These are phyloP conservation scores for Zizania latifolia DNA, from an alignment of 176 grass and related monocot genomes.

Conservation along the genomic window DNA sequence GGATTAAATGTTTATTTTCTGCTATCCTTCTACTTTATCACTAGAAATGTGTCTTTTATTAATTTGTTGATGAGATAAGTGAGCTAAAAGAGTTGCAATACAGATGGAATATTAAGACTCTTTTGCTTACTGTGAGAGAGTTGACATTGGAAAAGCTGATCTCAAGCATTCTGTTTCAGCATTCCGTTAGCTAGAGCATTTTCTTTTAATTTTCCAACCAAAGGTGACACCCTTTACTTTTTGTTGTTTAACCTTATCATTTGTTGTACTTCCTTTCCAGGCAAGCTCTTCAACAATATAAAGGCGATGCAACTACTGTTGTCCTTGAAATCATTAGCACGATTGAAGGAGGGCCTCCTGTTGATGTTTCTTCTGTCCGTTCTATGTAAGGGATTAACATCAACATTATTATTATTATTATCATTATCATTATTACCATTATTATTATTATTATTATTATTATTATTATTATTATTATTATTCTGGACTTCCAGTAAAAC, in stretches of 20 bases:
- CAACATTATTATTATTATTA: conserved; percentile 5
- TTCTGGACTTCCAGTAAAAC: background rate
- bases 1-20: background rate
- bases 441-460: background rate
- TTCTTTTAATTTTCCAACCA: conserved; percentile 1
- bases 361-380: conserved; percentile 81
- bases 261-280: conserved; percentile 41
- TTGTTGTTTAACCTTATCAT: conserved; percentile 13
- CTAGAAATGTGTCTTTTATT: background rate
- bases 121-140: background rate
- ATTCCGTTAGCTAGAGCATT: conserved; percentile 8
- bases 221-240: background rate
- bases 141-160: background rate
- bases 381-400: conserved; percentile 54
- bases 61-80: background rate
- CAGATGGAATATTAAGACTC: conserved; percentile 3
- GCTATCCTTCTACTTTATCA: background rate
- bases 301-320: conserved; percentile 65
- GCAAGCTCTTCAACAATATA: conserved; percentile 94
- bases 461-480: background rate
- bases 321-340: conserved; percentile 87
- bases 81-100: conserved; percentile 9
- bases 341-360: conserved; percentile 85
- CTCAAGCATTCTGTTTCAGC: background rate
- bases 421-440: too few relatives aligned